Base-by-base conservation (phyloP, 2,329 filamentous ascomycete genomes). In the Aspergillus quadricinctus region DNA sequence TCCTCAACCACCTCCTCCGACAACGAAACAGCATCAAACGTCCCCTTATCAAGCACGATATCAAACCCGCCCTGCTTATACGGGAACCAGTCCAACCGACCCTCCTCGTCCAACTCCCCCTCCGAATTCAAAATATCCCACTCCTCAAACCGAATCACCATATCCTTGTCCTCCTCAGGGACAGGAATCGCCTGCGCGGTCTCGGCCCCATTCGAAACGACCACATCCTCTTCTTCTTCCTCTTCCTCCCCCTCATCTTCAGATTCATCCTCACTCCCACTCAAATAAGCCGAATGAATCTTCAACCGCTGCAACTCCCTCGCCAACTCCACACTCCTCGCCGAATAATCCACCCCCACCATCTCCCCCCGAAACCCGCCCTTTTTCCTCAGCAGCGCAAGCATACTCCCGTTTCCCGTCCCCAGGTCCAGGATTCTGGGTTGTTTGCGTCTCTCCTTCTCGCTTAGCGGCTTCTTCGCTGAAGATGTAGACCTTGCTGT, bases 1-100 rank as follows among this genome's bases (percentile, higher is more conserved):
- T 59, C 60, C 19, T 51, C 53, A 52, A 65, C 57, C 9, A 61
- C 67, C 57, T 75, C 72, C 9, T 66, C 73, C 14, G 73, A 75
- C n/a, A 97, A 78, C 50, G 87, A 92, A 35, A 99, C 88, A 10
- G 94, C 94, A 78, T 99, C 94, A 72, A 97, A 99, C 0, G 94
- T 99, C 48, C 94, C 94, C 77, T 99, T 99, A 75, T 99, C 94
- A n/a, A 97, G 82, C 0, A 97, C 88, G 0, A 97, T 85, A 73
- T 97, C 92, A 77, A 92, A 97, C 0, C 89, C 89, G 0, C 72
- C 71, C 0, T 64, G 64, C 31, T 72, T 65, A 45, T 68, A 68
- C 0, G 64, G 78, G 65, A 73, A 78, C 72, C 76, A 78, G 17
- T 67, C 57, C 17, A 73, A 11, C 51, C 52, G 3, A 28, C 49